Percentiles rank a stretch among this genome's conserved stretches.
Evolutionary conservation across 768 basidiomycete genomes (phyloP).

Genomic region (Rhodosporidiobolus sp.): DNA sequence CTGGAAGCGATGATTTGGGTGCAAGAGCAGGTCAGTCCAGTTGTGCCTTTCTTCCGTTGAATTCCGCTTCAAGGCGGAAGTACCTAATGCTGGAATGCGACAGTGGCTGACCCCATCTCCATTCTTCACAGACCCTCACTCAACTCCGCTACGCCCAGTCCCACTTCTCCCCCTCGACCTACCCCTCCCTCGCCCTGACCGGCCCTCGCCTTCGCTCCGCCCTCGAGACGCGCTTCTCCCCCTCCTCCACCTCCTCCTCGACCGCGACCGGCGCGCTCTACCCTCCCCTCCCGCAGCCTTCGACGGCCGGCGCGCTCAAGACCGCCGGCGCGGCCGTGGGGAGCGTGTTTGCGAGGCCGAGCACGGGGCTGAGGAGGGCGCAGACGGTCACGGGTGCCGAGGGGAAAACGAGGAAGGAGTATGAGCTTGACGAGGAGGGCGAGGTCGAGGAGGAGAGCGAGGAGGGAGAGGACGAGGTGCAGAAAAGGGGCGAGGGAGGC

Average conservation of each 20-base stretch:
- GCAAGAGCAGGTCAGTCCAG: constrained; percentile 66
- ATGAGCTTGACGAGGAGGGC: background rate
- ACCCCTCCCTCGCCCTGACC: constrained; percentile 52
- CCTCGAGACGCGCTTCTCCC: constrained; percentile 15
- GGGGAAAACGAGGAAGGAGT: background rate
- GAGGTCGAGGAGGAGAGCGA: background rate
- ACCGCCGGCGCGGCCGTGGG: background rate
- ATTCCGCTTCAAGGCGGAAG: background rate
- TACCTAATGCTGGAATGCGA: no score
- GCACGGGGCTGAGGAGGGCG: background rate
- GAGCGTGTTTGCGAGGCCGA: background rate
- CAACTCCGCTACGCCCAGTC: constrained; percentile 61
- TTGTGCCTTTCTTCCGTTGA: background rate
- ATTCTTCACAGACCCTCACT: constrained; percentile 54
- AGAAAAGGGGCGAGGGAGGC: background rate
- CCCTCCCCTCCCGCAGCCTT: constrained; percentile 7
- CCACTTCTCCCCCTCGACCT: constrained; percentile 57
- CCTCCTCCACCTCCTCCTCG: background rate
- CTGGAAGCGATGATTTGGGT: constrained; percentile 74
- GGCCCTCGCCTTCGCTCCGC: constrained; percentile 33
- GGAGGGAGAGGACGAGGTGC: background rate
- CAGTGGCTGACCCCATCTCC: background rate
- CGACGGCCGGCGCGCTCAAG: background rate
- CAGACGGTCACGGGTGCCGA: background rate
- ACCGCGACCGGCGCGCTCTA: constrained; percentile 1